Percentiles rank a stretch among this genome's conserved stretches.
Evolutionary conservation across 352 stramenopile genomes (phyloP).

Genomic region (Phytopythium aichiense): DNA sequence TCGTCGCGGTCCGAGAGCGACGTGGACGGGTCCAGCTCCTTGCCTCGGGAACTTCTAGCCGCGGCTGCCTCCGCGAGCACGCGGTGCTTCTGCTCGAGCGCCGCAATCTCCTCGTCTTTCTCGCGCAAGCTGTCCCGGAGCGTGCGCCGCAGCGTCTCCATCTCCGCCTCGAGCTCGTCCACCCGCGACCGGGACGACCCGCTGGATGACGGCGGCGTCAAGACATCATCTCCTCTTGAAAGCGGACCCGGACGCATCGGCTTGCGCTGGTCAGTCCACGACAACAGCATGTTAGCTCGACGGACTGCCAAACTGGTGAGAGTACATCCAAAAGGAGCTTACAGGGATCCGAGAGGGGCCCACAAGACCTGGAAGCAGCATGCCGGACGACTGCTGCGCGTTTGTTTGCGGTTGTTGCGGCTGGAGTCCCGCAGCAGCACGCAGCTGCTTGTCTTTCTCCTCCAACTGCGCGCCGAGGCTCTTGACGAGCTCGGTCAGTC

Average conservation of each 20-base stretch:
- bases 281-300: neutral
- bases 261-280: conserved; percentile 1
- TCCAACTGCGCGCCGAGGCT: conserved; percentile 51
- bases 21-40: conserved; percentile 1
- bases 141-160: conserved; percentile 39
- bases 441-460: conserved; percentile 52
- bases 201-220: conserved; percentile 4
- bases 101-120: conserved; percentile 63
- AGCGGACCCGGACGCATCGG: neutral
- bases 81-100: conserved; percentile 29
- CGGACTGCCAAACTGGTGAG: neutral
- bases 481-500: conserved; percentile 46
- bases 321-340: conserved; percentile 1
- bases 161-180: conserved; percentile 21
- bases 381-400: neutral
- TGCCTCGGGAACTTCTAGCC: neutral
- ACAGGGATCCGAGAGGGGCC: conserved; percentile 31
- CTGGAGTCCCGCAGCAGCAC: conserved; percentile 7
- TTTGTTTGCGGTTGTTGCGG: conserved; percentile 2
- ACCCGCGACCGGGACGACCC: neutral
- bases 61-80: neutral
- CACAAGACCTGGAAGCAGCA: neutral
- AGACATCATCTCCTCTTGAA: neutral
- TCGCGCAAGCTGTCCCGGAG: conserved; percentile 47
- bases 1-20: conserved; percentile 1